Conservation (phyloP, 208 protist species). For the Blastocrithidia nonstop region DNA sequence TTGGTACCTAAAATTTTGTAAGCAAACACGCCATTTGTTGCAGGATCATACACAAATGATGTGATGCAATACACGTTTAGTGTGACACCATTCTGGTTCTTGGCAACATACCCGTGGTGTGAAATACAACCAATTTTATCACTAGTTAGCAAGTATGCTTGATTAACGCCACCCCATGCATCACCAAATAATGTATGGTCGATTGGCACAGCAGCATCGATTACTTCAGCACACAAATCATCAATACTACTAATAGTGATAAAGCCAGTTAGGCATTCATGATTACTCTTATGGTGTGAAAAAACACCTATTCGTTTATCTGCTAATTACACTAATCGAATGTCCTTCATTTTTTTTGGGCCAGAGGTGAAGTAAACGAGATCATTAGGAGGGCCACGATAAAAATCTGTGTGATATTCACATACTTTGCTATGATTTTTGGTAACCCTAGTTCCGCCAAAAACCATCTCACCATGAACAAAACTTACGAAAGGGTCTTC, state of each 20-base stretch:
- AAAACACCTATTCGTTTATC: conserved; percentile 36
- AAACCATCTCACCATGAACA: conserved; percentile 25
- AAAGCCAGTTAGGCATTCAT: conserved; percentile 31
- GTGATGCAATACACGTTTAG: conserved; percentile 21
- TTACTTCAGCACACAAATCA: conserved; percentile 23
- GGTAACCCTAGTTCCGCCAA: conserved; percentile 34
- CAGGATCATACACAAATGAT: conserved; percentile 17
- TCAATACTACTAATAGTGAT: conserved; percentile 22
- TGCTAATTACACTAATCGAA: conserved; percentile 22
- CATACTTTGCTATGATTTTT: conserved; percentile 27
- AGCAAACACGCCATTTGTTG: conserved; percentile 1
- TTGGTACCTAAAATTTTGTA: conserved; percentile 18
- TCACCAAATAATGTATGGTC: conserved; percentile 26
- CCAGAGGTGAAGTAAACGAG: conserved; percentile 40
- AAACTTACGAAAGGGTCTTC: conserved; percentile 39
- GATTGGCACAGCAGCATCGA: conserved; percentile 27
- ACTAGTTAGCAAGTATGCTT: conserved; percentile 21
- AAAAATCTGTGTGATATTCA: conserved; percentile 39
- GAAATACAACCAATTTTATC: conserved; percentile 34
- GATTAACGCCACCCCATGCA: conserved; percentile 32
- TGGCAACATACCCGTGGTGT: conserved; percentile 16
- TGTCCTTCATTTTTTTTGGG: conserved; percentile 43
- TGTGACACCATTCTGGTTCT: conserved; percentile 1
- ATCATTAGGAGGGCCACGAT: conserved; percentile 14
- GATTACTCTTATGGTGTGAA: conserved; percentile 29